Base-by-base conservation (phyloP, 495 filamentous ascomycete species). In the Pyronema omphalodes region DNA sequence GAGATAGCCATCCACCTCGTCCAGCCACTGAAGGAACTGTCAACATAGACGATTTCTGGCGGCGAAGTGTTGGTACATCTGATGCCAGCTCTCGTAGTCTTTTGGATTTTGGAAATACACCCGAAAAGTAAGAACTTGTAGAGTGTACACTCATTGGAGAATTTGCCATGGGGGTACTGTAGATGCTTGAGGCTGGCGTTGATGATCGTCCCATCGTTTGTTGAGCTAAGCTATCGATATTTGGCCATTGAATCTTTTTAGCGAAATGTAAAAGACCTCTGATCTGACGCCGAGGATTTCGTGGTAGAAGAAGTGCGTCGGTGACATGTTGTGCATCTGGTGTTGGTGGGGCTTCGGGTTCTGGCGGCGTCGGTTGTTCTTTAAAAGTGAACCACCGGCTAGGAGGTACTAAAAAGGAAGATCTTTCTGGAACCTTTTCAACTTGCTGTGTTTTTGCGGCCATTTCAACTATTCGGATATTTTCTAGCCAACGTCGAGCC, bases 401-500 rank as follows among this genome's bases (percentile, higher is more conserved):
- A 1, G 61, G 51, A 64, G 64, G 12, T 3, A 17, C 47, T 11
- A 50, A 17, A 11, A 50, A 50, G 7, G 29, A 35, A 12, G 29
- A 50, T 50, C 36, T 50, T 34, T 50, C 47, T 12, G 19, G 18
- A 35, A 35, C 29, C 9, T 50, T 50, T 36, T 34, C 47, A 7
- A 36, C 47, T 9, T 39, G 59, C 37, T 44, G 60, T 44, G 44
- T 8, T 56, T 52, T 69, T 50, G 72, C 71, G 60, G 75, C 78
- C 23, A 71, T 73, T 36, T 63, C 65, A 59, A 70, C 77, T 11
- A 67, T 70, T 57, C 66, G 69, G 18, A 93, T 79, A 63, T 83
- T 86, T 57, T 88, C 82, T 11, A 89, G 71, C 70, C 86, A 88
- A 2, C 77, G 71, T 12, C 82, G 76, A 35, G 83, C 84, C 35